phyloP scores from a whole-genome alignment of 2,329 filamentous ascomycete genomes.

The Pyricularia grisea region DNA sequence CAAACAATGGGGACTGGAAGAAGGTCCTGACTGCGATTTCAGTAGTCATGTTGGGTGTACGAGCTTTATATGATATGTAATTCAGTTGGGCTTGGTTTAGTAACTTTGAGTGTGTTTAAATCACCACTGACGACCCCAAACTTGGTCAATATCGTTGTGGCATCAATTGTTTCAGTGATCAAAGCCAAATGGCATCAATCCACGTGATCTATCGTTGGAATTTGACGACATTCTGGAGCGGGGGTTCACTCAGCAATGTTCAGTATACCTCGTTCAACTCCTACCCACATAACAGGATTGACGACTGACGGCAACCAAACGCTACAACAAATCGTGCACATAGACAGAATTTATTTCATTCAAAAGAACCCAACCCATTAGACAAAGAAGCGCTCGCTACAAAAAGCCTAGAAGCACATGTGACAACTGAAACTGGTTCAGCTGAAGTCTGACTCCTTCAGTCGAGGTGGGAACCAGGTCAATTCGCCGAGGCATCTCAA shows the following conservation, averaged over 20 bases:
- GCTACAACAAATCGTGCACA: too few relatives aligned
- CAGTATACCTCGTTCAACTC: neutral
- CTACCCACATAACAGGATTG: too few relatives aligned
- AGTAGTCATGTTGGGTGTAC: conserved; percentile 42
- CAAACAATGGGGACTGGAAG: conserved; percentile 71
- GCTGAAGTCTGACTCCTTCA: neutral
- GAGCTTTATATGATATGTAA: neutral
- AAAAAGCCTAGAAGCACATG: neutral
- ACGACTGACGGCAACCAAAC: too few relatives aligned
- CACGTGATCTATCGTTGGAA: neutral
- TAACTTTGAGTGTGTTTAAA: neutral
- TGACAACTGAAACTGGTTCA: neutral
- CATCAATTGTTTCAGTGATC: neutral
- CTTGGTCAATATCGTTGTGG: neutral
- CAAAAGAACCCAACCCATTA: neutral
- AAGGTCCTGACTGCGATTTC: conserved; percentile 67
- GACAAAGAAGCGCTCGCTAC: neutral
- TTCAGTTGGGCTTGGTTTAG: neutral
- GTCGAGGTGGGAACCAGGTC: neutral
- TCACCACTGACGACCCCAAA: neutral
- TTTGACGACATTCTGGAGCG: neutral
- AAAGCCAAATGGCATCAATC: neutral
- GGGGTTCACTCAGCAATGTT: neutral
- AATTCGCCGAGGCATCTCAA: neutral
- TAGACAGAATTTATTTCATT: too few relatives aligned